Evolutionary conservation across 2,329 filamentous ascomycete species (phyloP), one percentile per base, ranked within the genome.

Genomic region (Rosellinia necatrix): DNA sequence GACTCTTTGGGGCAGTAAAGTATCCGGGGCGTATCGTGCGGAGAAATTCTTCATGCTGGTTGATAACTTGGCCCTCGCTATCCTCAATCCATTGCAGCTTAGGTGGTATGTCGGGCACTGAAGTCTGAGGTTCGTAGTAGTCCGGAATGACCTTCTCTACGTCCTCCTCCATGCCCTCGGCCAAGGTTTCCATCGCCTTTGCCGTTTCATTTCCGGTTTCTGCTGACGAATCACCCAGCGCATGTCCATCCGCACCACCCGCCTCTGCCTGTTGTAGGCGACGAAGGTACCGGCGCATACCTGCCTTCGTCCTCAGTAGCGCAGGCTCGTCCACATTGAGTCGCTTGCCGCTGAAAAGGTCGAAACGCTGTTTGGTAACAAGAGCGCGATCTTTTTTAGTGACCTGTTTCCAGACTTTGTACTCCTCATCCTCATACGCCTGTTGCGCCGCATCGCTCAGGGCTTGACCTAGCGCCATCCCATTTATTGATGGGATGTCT

Each of bases 391-490:
- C 92, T 71, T 94, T 97, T 75, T 97, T 97, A 2, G 94, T 99
- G 35, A 96, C 91, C 73, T 97, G 93, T 76, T 97, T 99, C 94
- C 96, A 99, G 30, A 94, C 90, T 71, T 96, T 96, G 76, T 94
- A 96, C 70, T 97, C 93, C 56, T 97, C 92, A 65, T 97, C 92
- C 65, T 96, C 86, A 64, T 91, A 91, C 10, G 84, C 82, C 64
- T 96, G 90, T 65, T 96, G 89, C 12, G 79, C 81, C 25, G 83
- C 83, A 56, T 88, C 81, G 13, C 83, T 84, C 53, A 90, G 81
- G 1, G 85, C 82, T 48, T 87, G 84, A 34, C 81, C 81, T 17
- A 89, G 70, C 0, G 81, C 78, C 70, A 89, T 80, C 19, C 85
- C 86, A 62, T 85, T 87, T 34, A 91, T 77, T 2, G 87, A 87